Conservation (phyloP, 345 rosid species). For the Raphanus sativus region DNA sequence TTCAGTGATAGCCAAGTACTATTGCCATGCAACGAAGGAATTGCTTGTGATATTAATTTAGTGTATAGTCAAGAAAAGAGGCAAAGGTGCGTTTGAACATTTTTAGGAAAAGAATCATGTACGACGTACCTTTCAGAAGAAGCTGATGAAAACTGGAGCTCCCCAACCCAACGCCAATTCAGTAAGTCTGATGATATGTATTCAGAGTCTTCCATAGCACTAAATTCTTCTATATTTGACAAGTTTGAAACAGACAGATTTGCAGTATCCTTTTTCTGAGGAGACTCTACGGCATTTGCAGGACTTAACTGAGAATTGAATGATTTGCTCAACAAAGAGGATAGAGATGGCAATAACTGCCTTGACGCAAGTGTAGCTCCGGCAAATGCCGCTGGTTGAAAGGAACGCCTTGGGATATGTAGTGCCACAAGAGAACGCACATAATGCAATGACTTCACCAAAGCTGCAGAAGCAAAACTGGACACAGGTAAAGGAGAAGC, state of each 20-base stretch:
- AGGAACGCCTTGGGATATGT: slow-evolving; percentile 81
- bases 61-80: slow-evolving; percentile 7
- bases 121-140: slow-evolving; percentile 68
- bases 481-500: slow-evolving; percentile 76
- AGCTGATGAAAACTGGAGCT: slow-evolving; percentile 50
- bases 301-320: slow-evolving; percentile 79
- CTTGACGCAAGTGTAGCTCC: slow-evolving; percentile 77
- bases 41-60: not conserved
- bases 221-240: slow-evolving; percentile 63
- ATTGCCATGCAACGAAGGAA: slow-evolving; percentile 18
- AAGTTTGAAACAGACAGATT: slow-evolving; percentile 60
- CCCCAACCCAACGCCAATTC: slow-evolving; percentile 91
- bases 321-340: slow-evolving; percentile 84
- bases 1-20: slow-evolving; percentile 14
- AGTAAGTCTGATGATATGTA: slow-evolving; percentile 76
- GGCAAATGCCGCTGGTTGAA: slow-evolving; percentile 87
- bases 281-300: slow-evolving; percentile 61
- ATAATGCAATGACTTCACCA: slow-evolving; percentile 92
- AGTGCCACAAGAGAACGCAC: slow-evolving; percentile 88
- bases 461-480: slow-evolving; percentile 77
- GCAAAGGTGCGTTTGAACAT: slow-evolving; percentile 10
- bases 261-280: slow-evolving; percentile 62
- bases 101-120: slow-evolving; percentile 14
- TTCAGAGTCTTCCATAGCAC: slow-evolving; percentile 59
- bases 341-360: slow-evolving; percentile 74